phyloP scores from a whole-genome alignment of 2,329 filamentous ascomycete genomes.

The Lomentospora prolificans region DNA sequence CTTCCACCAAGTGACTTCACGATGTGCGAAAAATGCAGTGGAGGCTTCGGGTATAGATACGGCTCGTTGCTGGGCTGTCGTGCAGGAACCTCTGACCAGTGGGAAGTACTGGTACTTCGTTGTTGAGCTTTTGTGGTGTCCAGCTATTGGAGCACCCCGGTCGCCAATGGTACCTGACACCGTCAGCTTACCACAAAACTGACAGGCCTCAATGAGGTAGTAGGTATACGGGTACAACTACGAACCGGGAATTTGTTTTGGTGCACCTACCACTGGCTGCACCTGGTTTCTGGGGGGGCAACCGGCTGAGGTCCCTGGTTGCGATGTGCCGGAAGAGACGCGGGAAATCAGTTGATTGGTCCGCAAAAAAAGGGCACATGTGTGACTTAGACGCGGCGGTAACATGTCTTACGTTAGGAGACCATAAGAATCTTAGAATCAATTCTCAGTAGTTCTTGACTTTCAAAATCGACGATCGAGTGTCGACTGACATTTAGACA shows the following conservation, averaged over 20 bases:
- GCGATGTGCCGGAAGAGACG: neutral
- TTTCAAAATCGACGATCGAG: too few species aligned
- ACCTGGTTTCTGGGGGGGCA: slow-evolving; percentile 5
- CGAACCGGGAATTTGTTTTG: slow-evolving; percentile 3
- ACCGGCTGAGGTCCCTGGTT: slow-evolving; percentile 7
- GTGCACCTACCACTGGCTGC: neutral
- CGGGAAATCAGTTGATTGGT: neutral
- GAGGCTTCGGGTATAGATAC: neutral
- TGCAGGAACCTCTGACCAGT: too few species aligned
- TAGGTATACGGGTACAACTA: neutral
- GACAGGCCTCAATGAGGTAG: neutral
- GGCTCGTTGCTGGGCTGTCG: neutral
- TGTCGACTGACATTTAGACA: too few species aligned
- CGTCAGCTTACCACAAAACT: neutral
- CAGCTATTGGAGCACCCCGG: neutral
- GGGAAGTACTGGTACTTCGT: too few species aligned
- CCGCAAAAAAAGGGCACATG: neutral
- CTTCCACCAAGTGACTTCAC: neutral
- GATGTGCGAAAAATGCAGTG: neutral
- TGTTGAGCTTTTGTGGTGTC: too few species aligned
- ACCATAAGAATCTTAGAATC: neutral
- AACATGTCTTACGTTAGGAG: neutral
- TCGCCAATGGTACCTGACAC: neutral
- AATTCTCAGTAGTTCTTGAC: neutral
- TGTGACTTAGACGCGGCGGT: neutral